phyloP scores from a whole-genome alignment of 805 yeast species.

The Candida krabiensis region DNA sequence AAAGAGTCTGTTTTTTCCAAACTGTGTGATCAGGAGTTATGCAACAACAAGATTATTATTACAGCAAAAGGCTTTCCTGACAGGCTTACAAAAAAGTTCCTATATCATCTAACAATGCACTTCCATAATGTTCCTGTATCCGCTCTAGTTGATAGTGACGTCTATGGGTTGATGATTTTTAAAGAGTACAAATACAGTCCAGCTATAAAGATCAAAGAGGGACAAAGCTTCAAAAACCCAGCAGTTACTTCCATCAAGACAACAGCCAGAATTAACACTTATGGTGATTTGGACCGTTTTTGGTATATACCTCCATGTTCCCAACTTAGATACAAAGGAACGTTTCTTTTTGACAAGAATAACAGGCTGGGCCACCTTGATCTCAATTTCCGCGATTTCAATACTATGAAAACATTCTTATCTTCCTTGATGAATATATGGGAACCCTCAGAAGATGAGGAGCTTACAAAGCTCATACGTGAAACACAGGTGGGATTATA shows the following conservation, averaged over 20 bases:
- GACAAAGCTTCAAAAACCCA: neutral
- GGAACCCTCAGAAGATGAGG: constrained; percentile 14
- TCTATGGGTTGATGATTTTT: constrained; percentile 59
- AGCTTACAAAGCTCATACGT: constrained; percentile 26
- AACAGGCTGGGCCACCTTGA: constrained; percentile 18
- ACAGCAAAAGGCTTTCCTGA: constrained; percentile 76
- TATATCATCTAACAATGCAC: constrained; percentile 30
- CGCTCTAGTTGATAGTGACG: constrained; percentile 63
- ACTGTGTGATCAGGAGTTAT: constrained; percentile 19
- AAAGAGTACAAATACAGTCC: constrained; percentile 34
- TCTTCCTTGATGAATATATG: constrained; percentile 23
- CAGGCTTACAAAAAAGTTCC: constrained; percentile 45
- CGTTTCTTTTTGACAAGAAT: constrained; percentile 15
- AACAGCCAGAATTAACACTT: constrained; percentile 5
- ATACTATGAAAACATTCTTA: constrained; percentile 31
- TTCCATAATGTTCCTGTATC: constrained; percentile 34
- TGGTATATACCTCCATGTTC: constrained; percentile 15
- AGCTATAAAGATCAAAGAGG: constrained; percentile 5
- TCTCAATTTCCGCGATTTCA: constrained; percentile 28
- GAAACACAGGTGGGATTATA: constrained; percentile 57
- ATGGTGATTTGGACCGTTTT: constrained; percentile 9
- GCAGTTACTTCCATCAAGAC: constrained; percentile 1
- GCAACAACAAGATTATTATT: constrained; percentile 34
- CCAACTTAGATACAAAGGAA: constrained; percentile 15
- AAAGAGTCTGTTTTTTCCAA: constrained; percentile 51